Base-by-base conservation (phyloP, 768 basidiomycete species). In the Lactarius pseudohatsudake region DNA sequence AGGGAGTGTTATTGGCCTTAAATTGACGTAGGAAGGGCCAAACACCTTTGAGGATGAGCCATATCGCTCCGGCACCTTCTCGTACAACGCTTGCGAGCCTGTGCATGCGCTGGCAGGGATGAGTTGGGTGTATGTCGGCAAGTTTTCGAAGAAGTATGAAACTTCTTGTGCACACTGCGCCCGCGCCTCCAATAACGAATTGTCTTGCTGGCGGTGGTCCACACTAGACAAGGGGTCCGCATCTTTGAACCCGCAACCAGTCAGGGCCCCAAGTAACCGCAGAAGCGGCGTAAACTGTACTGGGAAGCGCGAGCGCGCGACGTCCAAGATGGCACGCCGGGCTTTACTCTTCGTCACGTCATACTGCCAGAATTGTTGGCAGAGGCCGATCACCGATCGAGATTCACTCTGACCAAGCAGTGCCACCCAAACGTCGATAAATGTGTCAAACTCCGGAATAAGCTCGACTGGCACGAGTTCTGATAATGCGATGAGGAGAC, bases 251-350 rank as follows among this genome's bases (percentile, higher is more conserved):
- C 91, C 91, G 0, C 84, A 80, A 6, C 87, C 90, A 5, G 87
- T 88, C 83, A 96, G 86, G 1, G 92, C 81, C 9, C 91, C 85
- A 1, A 95, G 81, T 8, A 96, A 81, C 22, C 84, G 83, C 47
- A 91, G 74, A 26, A 96, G 83, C 0, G 88, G 85, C 30, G 81
- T 80, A 68, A 90, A 82, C 62, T 93, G 87, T 36, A 92, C 83
- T 2, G 95, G 95, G 76, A 94, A 98, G 2, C 92, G 85, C 10
- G 90, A 84, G 3, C 90, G 84, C 8, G 90, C 86, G 28, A 93
- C 86, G 67, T 95, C 93, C 62, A 98, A 84, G 59, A 96, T 84
- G 41, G 91, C 90, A 32, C 90, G 85, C 36, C 94, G 90, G 22
- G 87, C 78, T 4, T 83, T 81, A 57, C 85, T 85, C 43, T 82